Conservation (phyloP, 768 basidiomycete species). For the Agrocybe chaxingu region DNA sequence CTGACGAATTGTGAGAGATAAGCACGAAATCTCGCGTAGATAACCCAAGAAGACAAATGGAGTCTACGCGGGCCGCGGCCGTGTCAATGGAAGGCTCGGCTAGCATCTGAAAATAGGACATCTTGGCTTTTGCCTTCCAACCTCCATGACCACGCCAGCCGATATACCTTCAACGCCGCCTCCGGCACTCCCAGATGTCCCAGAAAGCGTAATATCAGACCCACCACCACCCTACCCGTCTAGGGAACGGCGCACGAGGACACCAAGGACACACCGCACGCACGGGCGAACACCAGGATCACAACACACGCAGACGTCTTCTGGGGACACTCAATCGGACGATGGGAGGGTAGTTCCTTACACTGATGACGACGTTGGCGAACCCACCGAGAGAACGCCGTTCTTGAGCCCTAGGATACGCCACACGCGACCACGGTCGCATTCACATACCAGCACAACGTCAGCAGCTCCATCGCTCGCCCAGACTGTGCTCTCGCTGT, state of each 20-base stretch:
- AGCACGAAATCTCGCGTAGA: too few species aligned
- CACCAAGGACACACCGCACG: conserved; percentile 11
- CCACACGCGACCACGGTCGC: conserved; percentile 45
- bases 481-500: conserved; percentile 69
- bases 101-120: background rate
- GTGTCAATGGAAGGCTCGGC: too few species aligned
- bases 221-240: conserved; percentile 74
- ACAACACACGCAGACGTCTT: conserved; percentile 25
- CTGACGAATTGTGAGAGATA: too few species aligned
- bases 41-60: too few species aligned
- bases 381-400: conserved; percentile 47
- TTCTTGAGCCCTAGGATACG: conserved; percentile 29
- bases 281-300: conserved; percentile 18
- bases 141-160: conserved; percentile 12
- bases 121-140: background rate
- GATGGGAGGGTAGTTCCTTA: conserved; percentile 26
- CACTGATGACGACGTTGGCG: conserved; percentile 24
- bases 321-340: conserved; percentile 31
- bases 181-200: conserved; percentile 10
- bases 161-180: conserved; percentile 11
- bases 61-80: too few species aligned
- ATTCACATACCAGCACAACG: conserved; percentile 52
- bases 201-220: conserved; percentile 31
- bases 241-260: conserved; percentile 37
- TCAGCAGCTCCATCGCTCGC: conserved; percentile 64